Base-by-base conservation (phyloP, 495 filamentous ascomycete genomes). In the Hypoxylon rickii region DNA sequence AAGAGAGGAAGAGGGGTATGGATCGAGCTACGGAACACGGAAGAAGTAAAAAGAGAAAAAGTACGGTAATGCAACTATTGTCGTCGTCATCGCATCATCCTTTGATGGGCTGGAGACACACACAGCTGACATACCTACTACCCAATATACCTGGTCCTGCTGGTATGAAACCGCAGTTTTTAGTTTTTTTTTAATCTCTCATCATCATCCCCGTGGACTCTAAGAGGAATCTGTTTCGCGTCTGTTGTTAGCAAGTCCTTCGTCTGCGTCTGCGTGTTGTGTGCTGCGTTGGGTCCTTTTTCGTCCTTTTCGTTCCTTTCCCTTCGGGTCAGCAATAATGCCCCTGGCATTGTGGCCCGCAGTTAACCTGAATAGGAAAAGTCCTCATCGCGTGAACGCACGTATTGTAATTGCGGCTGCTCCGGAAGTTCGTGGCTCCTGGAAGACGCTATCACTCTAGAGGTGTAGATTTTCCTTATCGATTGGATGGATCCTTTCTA, bases 331-430 rank as follows among this genome's bases (percentile, higher is more conserved):
- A 18, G 45, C 18, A 42, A 38, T 45, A 12, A 49, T n/a, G 17
- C 48, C 49, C 50, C 43, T 53, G 54, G 42, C 40, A 18, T 51
- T 22, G 17, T 8, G 46, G 26, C 26, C 58, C 58, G 38, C 47
- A 34, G 43, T 34, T 62, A 52, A 39, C 58, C 43, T 3, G 41
- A 56, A 47, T 7, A 43, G 46, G 58, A 47, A 48, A 51, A 51
- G 58, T 38, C 29, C 47, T 56, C 56, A 56, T 62, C 58, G 43
- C 52, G 46, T 51, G 34, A 36, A 51, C 51, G 51, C 51, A 61
- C 26, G 50, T 61, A 54, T 43, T 55, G 58, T 51, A 51, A 62
- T 62, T 62, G 58, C 58, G 58, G 58, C 58, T 62, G 58, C 34
- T 33, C 46, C 58, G 58, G 58, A 62, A 36, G 24, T 62, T 55